A percentile compares a stretch with the other conserved stretches of the same genome.
Conservation (phyloP, 2,329 filamentous ascomycete species). For the Aspergillus unguis region DNA sequence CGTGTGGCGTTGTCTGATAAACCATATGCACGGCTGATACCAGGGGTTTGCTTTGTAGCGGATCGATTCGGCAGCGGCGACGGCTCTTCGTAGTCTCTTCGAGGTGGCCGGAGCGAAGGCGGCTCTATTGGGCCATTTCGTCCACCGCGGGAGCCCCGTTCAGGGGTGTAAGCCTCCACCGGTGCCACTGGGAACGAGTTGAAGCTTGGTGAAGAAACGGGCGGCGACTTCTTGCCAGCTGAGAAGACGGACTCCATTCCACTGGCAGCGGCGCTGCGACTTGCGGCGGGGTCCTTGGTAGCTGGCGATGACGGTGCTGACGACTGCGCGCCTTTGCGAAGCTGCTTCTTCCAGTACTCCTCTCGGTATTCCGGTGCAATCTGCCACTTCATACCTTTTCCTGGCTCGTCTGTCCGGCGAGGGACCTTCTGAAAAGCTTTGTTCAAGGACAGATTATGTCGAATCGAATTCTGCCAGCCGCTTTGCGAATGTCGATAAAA, state of each 20-base stretch:
- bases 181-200: slow-evolving; percentile 42
- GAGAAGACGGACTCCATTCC: slow-evolving; percentile 42
- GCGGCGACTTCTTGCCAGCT: slow-evolving; percentile 37
- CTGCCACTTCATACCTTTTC: slow-evolving; percentile 99
- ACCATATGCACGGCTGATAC: slow-evolving; percentile 35
- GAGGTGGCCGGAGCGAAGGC: slow-evolving; percentile 29
- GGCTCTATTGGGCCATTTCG: slow-evolving; percentile 27
- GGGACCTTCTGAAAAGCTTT: slow-evolving; percentile 93
- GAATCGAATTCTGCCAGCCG: slow-evolving; percentile 98
- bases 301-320: slow-evolving; percentile 47
- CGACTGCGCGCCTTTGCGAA: slow-evolving; percentile 44
- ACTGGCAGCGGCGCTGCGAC: slow-evolving; percentile 30
- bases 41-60: slow-evolving; percentile 28
- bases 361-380: slow-evolving; percentile 80
- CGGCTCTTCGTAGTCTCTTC: slow-evolving; percentile 40
- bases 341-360: slow-evolving; percentile 74
- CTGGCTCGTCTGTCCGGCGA: slow-evolving; percentile 87
- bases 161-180: slow-evolving; percentile 48
- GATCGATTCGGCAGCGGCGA: slow-evolving; percentile 40
- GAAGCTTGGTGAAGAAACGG: slow-evolving; percentile 39
- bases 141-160: slow-evolving; percentile 41
- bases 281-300: slow-evolving; percentile 40
- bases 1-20: slow-evolving; percentile 39
- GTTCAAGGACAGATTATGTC: slow-evolving; percentile 92
- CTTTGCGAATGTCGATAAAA: slow-evolving; percentile 84